Percentiles rank a stretch among this genome's conserved stretches.
Conservation (phyloP, 441 rosid genomes). For the Croton setiger region DNA sequence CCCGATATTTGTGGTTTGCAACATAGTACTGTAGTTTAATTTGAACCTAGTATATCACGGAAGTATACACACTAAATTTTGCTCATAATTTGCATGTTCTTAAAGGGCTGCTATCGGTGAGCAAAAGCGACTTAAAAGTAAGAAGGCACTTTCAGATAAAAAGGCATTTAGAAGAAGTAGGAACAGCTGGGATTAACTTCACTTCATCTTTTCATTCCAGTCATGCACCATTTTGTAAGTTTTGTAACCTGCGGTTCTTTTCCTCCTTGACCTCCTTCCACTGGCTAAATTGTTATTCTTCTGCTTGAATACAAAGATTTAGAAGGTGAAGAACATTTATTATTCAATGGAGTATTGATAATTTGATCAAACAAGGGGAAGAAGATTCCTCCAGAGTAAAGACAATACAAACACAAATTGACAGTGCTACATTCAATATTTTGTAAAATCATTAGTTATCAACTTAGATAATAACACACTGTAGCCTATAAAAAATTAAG, state of each 20-base stretch:
- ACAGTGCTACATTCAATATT: neutral
- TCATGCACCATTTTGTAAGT: neutral
- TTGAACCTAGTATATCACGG: too few species aligned
- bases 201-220: neutral
- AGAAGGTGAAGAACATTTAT: slow-evolving; percentile 2
- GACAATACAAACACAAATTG: slow-evolving; percentile 6
- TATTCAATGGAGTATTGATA: neutral
- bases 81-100: neutral
- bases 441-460: neutral
- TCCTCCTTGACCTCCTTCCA: neutral
- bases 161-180: slow-evolving; percentile 82
- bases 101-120: slow-evolving; percentile 85
- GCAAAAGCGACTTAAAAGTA: slow-evolving; percentile 70
- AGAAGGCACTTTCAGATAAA: slow-evolving; percentile 76
- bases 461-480: neutral
- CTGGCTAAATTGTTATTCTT: neutral
- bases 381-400: slow-evolving; percentile 5
- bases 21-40: too few species aligned
- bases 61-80: too few species aligned
- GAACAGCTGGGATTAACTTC: slow-evolving; percentile 58
- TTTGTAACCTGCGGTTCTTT: neutral
- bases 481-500: neutral
- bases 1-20: neutral
- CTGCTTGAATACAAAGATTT: neutral
- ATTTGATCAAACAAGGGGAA: neutral